Evolutionary conservation across 495 filamentous ascomycete species (phyloP), one percentile per base, ranked within the genome.

Genomic region (Penicillium canescens): DNA sequence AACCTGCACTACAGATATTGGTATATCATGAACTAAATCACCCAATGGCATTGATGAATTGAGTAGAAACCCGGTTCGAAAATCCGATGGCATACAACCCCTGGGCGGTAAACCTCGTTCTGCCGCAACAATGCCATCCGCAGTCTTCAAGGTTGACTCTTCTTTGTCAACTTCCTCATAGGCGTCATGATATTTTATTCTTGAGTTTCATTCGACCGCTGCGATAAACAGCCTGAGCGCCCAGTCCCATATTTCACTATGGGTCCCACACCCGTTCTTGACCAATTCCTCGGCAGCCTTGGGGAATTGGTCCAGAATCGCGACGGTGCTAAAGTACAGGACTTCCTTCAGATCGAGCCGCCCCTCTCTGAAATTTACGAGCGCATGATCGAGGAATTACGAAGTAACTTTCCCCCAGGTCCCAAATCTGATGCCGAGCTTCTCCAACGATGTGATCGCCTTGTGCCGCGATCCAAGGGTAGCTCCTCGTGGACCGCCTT

Each of bases 401-500:
- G 77, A 52, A 65, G 76, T 13, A 60, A 67, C 7, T 91, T 82
- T 61, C 78, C 73, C 14, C 60, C 69, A 39, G 76, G 71, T 48
- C 76, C 72, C 33, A 75, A 76, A 21, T 67, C 73, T 26, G 77
- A 81, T 14, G 55, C 67, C 18, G 75, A 76, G 10, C 74, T 96
- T 28, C 81, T 86, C 56, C 78, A 78, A 43, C 79, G 80, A 48
- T 81, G 80, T 60, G 76, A 73, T 38, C 62, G 56, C 0, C 66
- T 86, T 23, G 77, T 94, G 70, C 86, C 48, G 73, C 82, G 64
- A 68, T 69, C 52, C 63, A 85, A 54, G 74, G 80, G 84, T 57
- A 82, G 84, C 16, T 82, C 82, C 10, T 76, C 87, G 2, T 94
- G 90, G 87, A 78, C 82, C 0, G 81, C 85, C 0, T 93, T 96